Conservation (phyloP, 192 early-diverging fungal genomes). For the Coemansia sp. region DNA sequence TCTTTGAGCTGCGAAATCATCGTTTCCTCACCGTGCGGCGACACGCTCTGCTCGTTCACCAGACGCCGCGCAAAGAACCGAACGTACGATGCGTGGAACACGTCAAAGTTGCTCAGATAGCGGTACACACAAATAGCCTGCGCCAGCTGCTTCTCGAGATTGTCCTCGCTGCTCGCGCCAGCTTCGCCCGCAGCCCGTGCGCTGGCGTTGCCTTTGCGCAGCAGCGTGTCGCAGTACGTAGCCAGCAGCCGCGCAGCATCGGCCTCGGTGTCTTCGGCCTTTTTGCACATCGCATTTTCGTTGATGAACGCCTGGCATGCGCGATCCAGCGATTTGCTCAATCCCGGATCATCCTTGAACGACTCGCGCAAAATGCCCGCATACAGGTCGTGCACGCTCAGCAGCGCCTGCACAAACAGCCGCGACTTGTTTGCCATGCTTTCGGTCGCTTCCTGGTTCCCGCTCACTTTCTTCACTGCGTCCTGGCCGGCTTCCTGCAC, state of each 20-base stretch:
- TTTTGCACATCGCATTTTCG: slow-evolving; percentile 78
- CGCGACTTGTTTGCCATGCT: slow-evolving; percentile 50
- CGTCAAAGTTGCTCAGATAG: slow-evolving; percentile 96
- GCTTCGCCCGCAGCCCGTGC: slow-evolving; percentile 36
- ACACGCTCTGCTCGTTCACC: slow-evolving; percentile 83
- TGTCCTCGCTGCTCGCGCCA: slow-evolving; percentile 49
- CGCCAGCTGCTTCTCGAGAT: slow-evolving; percentile 53
- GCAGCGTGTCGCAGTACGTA: slow-evolving; percentile 83
- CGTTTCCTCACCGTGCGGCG: slow-evolving; percentile 86
- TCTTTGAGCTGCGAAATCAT: slow-evolving; percentile 94
- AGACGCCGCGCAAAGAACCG: slow-evolving; percentile 92
- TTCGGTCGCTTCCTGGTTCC: slow-evolving; percentile 52
- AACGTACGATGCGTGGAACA: slow-evolving; percentile 97
- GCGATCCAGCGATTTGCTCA: slow-evolving; percentile 88
- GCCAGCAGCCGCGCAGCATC: slow-evolving; percentile 90
- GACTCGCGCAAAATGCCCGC: slow-evolving; percentile 71
- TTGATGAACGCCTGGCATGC: slow-evolving; percentile 95
- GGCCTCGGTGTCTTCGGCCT: slow-evolving; percentile 40
- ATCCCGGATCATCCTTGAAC: slow-evolving; percentile 77
- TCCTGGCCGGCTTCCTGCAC: slow-evolving; percentile 76
- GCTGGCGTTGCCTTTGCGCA: slow-evolving; percentile 70
- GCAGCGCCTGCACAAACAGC: slow-evolving; percentile 81
- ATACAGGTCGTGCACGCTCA: slow-evolving; percentile 87
- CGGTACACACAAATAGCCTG: slow-evolving; percentile 87
- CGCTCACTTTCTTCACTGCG: slow-evolving; percentile 75